Base-by-base conservation (phyloP, 208 protist species). In the Trypanosomatidae sp. region DNA sequence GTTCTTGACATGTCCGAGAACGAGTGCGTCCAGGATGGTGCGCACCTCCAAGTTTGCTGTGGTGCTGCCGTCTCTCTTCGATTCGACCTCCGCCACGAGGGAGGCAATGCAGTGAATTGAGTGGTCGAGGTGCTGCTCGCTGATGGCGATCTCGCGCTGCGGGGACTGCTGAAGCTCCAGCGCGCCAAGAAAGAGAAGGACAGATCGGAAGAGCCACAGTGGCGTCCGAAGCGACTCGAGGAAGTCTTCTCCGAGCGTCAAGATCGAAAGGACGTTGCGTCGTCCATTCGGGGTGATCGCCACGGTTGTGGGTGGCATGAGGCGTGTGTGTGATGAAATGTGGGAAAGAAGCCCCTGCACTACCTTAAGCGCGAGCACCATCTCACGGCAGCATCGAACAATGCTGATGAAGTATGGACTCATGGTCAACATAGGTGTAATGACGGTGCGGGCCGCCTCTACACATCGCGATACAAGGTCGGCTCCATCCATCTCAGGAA, bases 181-280 rank as follows among this genome's bases (percentile, higher is more conserved):
- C n/a, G 70, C 70, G 30, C 76, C 76, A 25, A 80, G 76, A 53
- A 80, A 73, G 41, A 80, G 58, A 3, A 73, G 64, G 17, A 80
- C 49, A 15, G 69, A 62, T 25, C 65, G 62, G 46, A 76, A 76
- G 56, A 76, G 76, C 76, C 76, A 80, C 66, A 67, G 53, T 28
- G 66, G 53, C 22, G 66, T 74, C 28, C 62, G 74, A 53, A 79
- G 68, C 8, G 41, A 19, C 28, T 69, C 41, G 50, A 73, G 60
- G 47, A 67, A 46, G 41, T 73, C 67, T 28, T 79, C 74, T 1
- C 15, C 43, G 44, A 70, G n/a, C 33, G 47, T 66, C 33, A 70
- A 43, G 28, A 62, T 69, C 39, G 46, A 36, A 9, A 62, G 56
- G 62, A 19, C 39, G 46, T 36, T 30, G 28, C 67, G 44, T 1